Percentiles rank a stretch among this genome's conserved stretches.
phyloP scores from a whole-genome alignment of 768 basidiomycete species.

The Clitopilus passeckerianus region DNA sequence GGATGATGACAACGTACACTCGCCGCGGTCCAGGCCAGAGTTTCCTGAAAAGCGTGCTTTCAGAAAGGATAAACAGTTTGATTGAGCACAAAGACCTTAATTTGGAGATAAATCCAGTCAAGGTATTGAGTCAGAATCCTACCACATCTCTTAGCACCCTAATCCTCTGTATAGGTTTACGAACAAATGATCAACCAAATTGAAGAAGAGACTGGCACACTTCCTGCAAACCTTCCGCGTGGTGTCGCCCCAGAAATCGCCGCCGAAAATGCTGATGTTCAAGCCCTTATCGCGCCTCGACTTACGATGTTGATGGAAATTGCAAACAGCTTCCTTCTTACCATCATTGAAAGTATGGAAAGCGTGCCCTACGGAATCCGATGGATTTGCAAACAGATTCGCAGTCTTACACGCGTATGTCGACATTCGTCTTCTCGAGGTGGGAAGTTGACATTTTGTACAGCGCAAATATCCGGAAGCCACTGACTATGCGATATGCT shows the following conservation, averaged over 20 bases:
- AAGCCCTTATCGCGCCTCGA: slow-evolving; percentile 95
- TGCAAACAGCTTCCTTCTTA: slow-evolving; percentile 93
- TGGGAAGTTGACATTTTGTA: neutral
- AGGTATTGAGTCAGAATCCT: slow-evolving; percentile 44
- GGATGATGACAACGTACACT: slow-evolving; percentile 99
- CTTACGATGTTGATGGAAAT: slow-evolving; percentile 99
- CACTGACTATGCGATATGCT: slow-evolving; percentile 97
- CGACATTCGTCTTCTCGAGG: slow-evolving; percentile 2
- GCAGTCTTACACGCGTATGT: slow-evolving; percentile 88
- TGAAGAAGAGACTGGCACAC: slow-evolving; percentile 91
- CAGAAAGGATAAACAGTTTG: slow-evolving; percentile 96
- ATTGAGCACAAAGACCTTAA: slow-evolving; percentile 99
- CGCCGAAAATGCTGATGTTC: slow-evolving; percentile 90
- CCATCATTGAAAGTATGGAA: slow-evolving; percentile 98
- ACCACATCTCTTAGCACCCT: neutral
- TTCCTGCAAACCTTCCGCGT: slow-evolving; percentile 88
- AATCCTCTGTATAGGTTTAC: slow-evolving; percentile 63
- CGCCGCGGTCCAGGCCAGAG: slow-evolving; percentile 97
- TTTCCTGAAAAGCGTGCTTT: slow-evolving; percentile 95
- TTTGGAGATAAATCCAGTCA: slow-evolving; percentile 97
- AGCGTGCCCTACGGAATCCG: slow-evolving; percentile 98
- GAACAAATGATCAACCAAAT: slow-evolving; percentile 99
- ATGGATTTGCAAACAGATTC: slow-evolving; percentile 99
- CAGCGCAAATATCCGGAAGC: slow-evolving; percentile 99
- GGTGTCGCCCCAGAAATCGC: slow-evolving; percentile 95